Evolutionary conservation across 208 protist species (phyloP).

Genomic region (Leishmania martiniquensis): DNA sequence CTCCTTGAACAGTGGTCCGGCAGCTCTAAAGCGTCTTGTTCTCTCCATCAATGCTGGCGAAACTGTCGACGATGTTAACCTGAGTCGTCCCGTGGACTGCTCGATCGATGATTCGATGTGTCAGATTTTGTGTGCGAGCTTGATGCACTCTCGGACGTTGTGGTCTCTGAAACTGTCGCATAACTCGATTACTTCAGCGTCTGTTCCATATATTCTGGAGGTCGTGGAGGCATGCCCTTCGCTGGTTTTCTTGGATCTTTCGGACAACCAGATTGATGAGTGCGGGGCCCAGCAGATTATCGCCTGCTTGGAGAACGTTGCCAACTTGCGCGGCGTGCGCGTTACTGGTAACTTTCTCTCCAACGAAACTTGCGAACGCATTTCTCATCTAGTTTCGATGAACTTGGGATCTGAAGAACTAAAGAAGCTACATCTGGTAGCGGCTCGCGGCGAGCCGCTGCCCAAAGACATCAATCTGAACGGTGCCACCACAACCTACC

Average conservation of each 20-base stretch:
- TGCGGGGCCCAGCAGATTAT: slow-evolving; percentile 54
- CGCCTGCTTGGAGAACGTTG: slow-evolving; percentile 39
- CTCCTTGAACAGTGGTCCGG: slow-evolving; percentile 69
- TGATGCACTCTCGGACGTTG: slow-evolving; percentile 55
- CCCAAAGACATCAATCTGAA: slow-evolving; percentile 73
- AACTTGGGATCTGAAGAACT: slow-evolving; percentile 72
- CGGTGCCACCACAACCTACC: slow-evolving; percentile 38
- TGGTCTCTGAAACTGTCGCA: slow-evolving; percentile 54
- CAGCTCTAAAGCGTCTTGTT: slow-evolving; percentile 61
- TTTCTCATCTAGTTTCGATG: slow-evolving; percentile 69
- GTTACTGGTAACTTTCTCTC: slow-evolving; percentile 65
- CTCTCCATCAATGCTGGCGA: slow-evolving; percentile 57
- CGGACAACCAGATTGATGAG: slow-evolving; percentile 78
- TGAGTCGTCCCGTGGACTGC: slow-evolving; percentile 41
- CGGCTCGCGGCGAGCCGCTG: slow-evolving; percentile 41
- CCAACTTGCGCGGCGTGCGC: slow-evolving; percentile 47
- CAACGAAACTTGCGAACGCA: slow-evolving; percentile 33
- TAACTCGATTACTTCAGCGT: slow-evolving; percentile 70
- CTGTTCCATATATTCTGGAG: slow-evolving; percentile 61
- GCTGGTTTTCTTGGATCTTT: slow-evolving; percentile 64
- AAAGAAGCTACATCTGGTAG: slow-evolving; percentile 62
- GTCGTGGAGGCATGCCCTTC: slow-evolving; percentile 52
- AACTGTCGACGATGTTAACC: slow-evolving; percentile 46
- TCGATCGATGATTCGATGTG: slow-evolving; percentile 64
- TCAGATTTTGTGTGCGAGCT: slow-evolving; percentile 52